Conservation (phyloP, 306 rosid species). For the Echinosophora koreensis region DNA sequence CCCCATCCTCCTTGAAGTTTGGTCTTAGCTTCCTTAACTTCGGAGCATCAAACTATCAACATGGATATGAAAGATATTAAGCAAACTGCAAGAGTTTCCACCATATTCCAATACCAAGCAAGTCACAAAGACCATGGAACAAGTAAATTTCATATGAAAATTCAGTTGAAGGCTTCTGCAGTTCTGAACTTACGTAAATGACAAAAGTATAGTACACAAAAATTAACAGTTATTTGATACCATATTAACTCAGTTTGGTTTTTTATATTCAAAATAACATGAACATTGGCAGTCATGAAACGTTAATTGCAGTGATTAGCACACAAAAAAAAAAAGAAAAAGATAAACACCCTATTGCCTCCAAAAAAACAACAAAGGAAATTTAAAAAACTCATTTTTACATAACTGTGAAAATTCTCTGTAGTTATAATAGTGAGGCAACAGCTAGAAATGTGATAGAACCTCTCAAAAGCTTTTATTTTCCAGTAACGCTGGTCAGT, state of each 20-base stretch:
- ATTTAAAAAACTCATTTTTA: neutral
- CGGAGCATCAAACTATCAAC: slow-evolving; percentile 82
- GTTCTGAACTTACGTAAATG: slow-evolving; percentile 24
- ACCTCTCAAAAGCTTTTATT: slow-evolving; percentile 26
- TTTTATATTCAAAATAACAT: slow-evolving; percentile 19
- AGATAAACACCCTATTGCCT: neutral
- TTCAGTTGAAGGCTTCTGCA: slow-evolving; percentile 35
- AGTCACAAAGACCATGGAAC: slow-evolving; percentile 17
- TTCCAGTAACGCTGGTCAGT: slow-evolving; percentile 12
- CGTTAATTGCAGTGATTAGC: slow-evolving; percentile 19
- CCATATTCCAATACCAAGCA: slow-evolving; percentile 24
- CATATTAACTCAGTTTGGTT: slow-evolving; percentile 21
- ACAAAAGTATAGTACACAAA: slow-evolving; percentile 33
- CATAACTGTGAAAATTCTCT: slow-evolving; percentile 13
- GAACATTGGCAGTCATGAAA: slow-evolving; percentile 25
- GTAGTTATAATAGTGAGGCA: slow-evolving; percentile 9
- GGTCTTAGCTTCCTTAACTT: slow-evolving; percentile 84
- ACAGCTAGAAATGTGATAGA: slow-evolving; percentile 10
- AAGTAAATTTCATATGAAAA: slow-evolving; percentile 36
- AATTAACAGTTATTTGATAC: slow-evolving; percentile 10
- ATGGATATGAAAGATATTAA: slow-evolving; percentile 33
- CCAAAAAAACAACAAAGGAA: slow-evolving; percentile 14
- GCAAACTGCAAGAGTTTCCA: slow-evolving; percentile 22
- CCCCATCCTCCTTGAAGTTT: slow-evolving; percentile 81
- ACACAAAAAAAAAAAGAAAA: slow-evolving; percentile 15